Percentiles rank a stretch among this genome's conserved stretches.
Evolutionary conservation across 768 basidiomycete genomes (phyloP).

Genomic region (Agaricus blazei): DNA sequence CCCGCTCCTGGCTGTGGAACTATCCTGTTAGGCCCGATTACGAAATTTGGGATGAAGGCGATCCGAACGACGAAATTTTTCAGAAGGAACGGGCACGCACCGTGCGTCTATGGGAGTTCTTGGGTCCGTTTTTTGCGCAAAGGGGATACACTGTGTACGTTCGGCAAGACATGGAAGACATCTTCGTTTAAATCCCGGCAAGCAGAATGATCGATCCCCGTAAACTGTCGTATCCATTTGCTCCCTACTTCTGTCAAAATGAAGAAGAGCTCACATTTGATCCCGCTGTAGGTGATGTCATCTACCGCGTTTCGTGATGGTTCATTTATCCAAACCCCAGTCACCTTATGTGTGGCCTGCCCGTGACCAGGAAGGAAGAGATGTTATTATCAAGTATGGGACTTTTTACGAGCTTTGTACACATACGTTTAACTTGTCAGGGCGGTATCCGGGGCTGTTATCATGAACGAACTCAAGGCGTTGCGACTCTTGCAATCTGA

Average conservation of each 20-base stretch:
- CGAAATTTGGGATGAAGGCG: background rate
- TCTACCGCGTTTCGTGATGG: too few relatives aligned
- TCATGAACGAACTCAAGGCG: background rate
- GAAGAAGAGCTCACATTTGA: too few relatives aligned
- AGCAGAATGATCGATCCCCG: too few relatives aligned
- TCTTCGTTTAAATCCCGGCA: too few relatives aligned
- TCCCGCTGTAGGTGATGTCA: too few relatives aligned
- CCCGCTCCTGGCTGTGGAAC: background rate
- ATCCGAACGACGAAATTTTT: background rate
- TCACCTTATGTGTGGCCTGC: too few relatives aligned
- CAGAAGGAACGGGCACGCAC: background rate
- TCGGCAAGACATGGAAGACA: too few relatives aligned
- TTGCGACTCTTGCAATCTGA: background rate
- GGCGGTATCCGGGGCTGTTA: background rate
- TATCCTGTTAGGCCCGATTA: background rate
- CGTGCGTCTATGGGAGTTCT: background rate
- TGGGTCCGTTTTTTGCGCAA: background rate
- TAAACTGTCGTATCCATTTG: too few relatives aligned
- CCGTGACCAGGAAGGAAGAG: too few relatives aligned
- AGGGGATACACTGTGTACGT: background rate
- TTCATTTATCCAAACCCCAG: too few relatives aligned
- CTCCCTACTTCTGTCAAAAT: too few relatives aligned
- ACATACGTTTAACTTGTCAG: background rate
- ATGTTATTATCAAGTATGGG: background rate
- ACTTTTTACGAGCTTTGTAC: background rate